These are phyloP conservation scores for Hypholoma sublateritium DNA, from an alignment of 768 basidiomycete genomes.

Conservation along the genomic window DNA sequence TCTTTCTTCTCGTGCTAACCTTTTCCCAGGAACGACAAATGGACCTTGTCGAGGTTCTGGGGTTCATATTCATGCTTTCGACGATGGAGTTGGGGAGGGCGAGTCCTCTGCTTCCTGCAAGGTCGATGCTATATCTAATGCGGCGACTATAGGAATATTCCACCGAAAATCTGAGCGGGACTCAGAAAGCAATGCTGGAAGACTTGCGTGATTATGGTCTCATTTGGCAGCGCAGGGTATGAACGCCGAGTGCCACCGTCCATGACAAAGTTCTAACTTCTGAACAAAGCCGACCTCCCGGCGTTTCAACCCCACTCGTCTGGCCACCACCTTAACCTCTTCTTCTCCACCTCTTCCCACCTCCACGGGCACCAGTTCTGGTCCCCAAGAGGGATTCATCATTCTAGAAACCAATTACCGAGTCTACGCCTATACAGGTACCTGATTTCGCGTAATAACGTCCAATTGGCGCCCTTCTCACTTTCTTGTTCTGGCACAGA, in stretches of 20 bases:
- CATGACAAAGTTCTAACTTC: conserved; percentile 25
- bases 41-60: conserved; percentile 91
- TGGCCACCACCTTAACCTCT: conserved; percentile 93
- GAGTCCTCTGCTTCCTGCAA: conserved; percentile 14
- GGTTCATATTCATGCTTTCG: conserved; percentile 95
- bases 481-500: conserved; percentile 44
- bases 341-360: conserved; percentile 80
- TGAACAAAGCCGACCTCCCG: conserved; percentile 60
- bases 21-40: conserved; percentile 71
- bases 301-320: conserved; percentile 91
- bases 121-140: conserved; percentile 15
- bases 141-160: conserved; percentile 73
- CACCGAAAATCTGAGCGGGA: conserved; percentile 73
- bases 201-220: conserved; percentile 95
- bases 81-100: conserved; percentile 94
- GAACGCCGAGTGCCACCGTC: conserved; percentile 22
- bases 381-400: conserved; percentile 83
- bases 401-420: conserved; percentile 98
- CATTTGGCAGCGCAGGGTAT: conserved; percentile 81
- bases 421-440: conserved; percentile 96
- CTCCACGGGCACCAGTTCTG: conserved; percentile 53
- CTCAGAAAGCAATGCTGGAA: conserved; percentile 83
- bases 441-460: conserved; percentile 19
- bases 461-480: conserved; percentile 19
- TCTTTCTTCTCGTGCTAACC: conserved; percentile 16